Percentiles rank a stretch among this genome's conserved stretches.
Conservation (phyloP, 805 yeast species). For the Cyberlindnera xylosilytica region DNA sequence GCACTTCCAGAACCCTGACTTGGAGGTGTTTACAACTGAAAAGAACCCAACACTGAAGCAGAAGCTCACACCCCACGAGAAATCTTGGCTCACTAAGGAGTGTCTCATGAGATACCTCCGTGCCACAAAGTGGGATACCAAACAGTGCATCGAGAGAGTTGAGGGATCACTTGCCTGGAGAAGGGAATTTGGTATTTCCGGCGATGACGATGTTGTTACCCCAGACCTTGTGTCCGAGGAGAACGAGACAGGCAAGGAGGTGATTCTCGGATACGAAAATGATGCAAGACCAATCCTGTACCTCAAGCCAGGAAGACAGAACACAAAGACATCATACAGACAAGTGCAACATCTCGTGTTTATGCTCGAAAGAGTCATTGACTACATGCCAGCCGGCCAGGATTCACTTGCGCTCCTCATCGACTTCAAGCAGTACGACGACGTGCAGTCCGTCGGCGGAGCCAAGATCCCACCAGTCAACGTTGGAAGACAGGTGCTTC, state of each 20-base stretch:
- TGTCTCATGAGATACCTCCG: conserved; percentile 86
- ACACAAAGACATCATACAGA: conserved; percentile 82
- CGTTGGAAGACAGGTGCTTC: conserved; percentile 87
- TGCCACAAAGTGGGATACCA: conserved; percentile 86
- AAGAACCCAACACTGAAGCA: conserved; percentile 33
- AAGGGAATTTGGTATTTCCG: conserved; percentile 80
- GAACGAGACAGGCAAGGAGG: conserved; percentile 89
- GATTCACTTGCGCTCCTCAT: conserved; percentile 88
- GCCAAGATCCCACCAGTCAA: conserved; percentile 80
- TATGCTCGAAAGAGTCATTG: conserved; percentile 89
- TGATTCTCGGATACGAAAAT: conserved; percentile 86
- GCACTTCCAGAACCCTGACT: conserved; percentile 49
- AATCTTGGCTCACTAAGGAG: conserved; percentile 91
- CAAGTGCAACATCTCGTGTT: conserved; percentile 96
- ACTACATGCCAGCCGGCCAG: conserved; percentile 95
- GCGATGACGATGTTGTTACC: conserved; percentile 50
- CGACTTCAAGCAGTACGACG: conserved; percentile 76
- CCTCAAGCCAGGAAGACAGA: conserved; percentile 92
- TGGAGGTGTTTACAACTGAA: conserved; percentile 34
- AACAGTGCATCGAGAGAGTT: conserved; percentile 70
- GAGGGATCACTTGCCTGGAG: conserved; percentile 87
- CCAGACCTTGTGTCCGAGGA: conserved; percentile 58
- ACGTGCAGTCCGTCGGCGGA: conserved; percentile 21
- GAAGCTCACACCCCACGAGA: conserved; percentile 58
- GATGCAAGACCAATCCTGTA: conserved; percentile 90